These are phyloP conservation scores for Trametes cingulata DNA, from an alignment of 768 basidiomycete genomes.

Conservation along the genomic window DNA sequence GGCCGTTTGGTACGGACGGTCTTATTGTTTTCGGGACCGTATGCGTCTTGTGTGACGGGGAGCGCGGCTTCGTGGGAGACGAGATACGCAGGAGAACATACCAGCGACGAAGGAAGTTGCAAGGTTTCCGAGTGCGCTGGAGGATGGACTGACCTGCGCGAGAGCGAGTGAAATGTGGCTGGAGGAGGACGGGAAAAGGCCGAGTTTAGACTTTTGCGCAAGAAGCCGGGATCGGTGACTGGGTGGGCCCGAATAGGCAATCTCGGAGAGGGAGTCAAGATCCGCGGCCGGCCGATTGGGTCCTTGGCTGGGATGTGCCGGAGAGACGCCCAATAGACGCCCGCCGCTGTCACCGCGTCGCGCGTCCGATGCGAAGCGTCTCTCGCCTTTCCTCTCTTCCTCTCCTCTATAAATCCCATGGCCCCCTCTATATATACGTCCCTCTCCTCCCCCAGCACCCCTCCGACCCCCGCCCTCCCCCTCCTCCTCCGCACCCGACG, in stretches of 20 bases:
- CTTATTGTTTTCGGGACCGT: conserved; percentile 15
- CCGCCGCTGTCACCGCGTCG: conserved; percentile 7
- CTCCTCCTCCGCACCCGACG: conserved; percentile 5
- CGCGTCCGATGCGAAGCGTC: not conserved
- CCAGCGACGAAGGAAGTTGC: too few relatives aligned
- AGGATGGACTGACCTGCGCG: not conserved
- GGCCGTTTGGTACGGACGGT: conserved; percentile 2
- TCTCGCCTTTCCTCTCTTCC: conserved; percentile 6
- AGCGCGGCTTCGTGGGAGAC: not conserved
- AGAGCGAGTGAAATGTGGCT: not conserved
- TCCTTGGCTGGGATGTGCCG: not conserved
- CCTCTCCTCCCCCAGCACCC: not conserved
- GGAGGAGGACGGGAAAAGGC: not conserved
- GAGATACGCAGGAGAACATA: not conserved
- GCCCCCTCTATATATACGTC: conserved; percentile 8
- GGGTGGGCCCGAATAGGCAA: not conserved
- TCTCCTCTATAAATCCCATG: not conserved
- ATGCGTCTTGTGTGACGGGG: not conserved
- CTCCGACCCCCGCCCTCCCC: conserved; percentile 13
- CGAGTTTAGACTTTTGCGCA: conserved; percentile 13
- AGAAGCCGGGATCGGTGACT: conserved; percentile 10
- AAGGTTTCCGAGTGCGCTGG: not conserved
- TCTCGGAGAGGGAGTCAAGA: not conserved
- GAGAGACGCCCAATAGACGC: not conserved
- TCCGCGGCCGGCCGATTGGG: conserved; percentile 21